Percentiles rank a stretch among this genome's conserved stretches.
These are phyloP conservation scores for Solanum hybrid DNA, from an alignment of 305 asterid genomes.

Conservation along the genomic window DNA sequence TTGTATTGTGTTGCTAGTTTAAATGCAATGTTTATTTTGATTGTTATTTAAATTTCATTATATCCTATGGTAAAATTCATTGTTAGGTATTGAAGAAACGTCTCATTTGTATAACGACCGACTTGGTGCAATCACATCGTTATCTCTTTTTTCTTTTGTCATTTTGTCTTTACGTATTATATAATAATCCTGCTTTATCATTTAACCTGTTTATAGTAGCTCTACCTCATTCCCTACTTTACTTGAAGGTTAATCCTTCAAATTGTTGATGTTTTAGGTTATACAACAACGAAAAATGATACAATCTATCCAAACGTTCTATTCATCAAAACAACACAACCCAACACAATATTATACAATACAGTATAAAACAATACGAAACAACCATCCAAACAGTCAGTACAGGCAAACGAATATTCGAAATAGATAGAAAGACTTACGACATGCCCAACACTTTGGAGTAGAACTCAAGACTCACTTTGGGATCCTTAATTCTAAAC, in stretches of 20 bases:
- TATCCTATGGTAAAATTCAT: background rate
- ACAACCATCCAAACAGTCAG: background rate
- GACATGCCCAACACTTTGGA: slow-evolving; percentile 88
- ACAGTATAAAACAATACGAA: background rate
- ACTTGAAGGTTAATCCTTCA: background rate
- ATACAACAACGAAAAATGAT: background rate
- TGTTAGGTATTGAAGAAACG: rapidly evolving
- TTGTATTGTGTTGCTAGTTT: background rate
- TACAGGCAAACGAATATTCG: background rate
- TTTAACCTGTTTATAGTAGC: background rate
- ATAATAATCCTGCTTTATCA: background rate
- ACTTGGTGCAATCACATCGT: rapidly evolving
- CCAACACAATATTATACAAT: background rate
- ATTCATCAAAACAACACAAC: background rate
- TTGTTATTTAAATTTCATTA: background rate
- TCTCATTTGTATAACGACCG: background rate
- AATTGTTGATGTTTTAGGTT: background rate
- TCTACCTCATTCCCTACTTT: background rate
- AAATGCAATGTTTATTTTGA: background rate
- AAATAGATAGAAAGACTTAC: slow-evolving; percentile 42
- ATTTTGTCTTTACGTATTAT: background rate
- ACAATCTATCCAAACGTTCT: background rate
- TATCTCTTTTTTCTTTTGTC: background rate
- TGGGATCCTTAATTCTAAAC: slow-evolving; percentile 89
- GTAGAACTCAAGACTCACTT: slow-evolving; percentile 92